Base-by-base conservation (phyloP, 2,329 filamentous ascomycete species). In the Pseudogymnoascus sp. region DNA sequence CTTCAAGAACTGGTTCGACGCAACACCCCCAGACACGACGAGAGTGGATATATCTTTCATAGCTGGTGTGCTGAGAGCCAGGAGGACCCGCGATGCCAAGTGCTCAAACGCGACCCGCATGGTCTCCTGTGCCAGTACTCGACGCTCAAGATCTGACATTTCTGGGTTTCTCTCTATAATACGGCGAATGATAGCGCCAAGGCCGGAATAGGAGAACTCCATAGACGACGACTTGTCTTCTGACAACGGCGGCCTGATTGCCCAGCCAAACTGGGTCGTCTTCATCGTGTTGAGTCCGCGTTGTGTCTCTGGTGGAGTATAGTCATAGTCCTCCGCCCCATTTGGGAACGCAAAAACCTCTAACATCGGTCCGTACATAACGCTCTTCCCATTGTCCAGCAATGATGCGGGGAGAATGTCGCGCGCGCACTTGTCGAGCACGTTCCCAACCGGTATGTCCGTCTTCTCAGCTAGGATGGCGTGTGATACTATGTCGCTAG, bases 71-170 rank as follows among this genome's bases (percentile, higher is more conserved):
- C 71, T 68, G n/a, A 96, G 76, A 0, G 83, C 88, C 43, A 94
- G 77, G 12, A 93, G 72, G 2, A 94, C 80, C 8, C 93, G 82
- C 65, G 85, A 88, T 1, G 84, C 86, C 25, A 97, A 78, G 75
- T 97, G 93, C 72, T 96, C 91, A 71, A 97, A 99, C 14, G 87
- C 85, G 1, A 91, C 78, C 36, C 86, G 82, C 87, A 97, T 92
- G 1, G 84, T 80, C 65, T 89, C 86, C 39, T 81, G 79, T 1
- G 89, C 93, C 43, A 99, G 78, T 2, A 78, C 76, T 28, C 81
- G 80, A 4, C 91, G 82, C 71, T 95, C 88, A 2, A 78, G 75
- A 2, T 82, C 65, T 9, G 73, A 71, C 70, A 89, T 76, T 72
- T 58, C 71, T 70, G 62, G 74, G 68, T 57, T 77, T 71, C 18